Percentiles rank a stretch among this genome's conserved stretches.
Evolutionary conservation across 306 rosid genomes (phyloP).

Genomic region (Rosa persica): DNA sequence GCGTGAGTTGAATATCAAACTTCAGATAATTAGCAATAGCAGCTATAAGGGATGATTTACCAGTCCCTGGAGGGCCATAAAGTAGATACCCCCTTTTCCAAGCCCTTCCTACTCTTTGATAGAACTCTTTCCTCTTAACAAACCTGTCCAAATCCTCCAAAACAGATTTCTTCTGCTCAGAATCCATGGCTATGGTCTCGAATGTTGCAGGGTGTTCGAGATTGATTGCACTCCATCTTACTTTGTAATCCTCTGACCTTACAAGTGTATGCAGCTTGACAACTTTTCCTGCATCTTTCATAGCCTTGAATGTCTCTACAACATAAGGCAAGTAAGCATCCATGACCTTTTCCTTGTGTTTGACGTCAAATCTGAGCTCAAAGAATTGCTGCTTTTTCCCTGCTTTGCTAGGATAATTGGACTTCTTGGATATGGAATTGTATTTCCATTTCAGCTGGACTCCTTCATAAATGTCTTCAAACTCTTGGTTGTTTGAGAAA

Average conservation of each 20-base stretch:
- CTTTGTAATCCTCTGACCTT: not conserved
- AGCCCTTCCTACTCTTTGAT: conserved; percentile 71
- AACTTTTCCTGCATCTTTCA: not conserved
- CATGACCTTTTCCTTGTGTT: conserved; percentile 5
- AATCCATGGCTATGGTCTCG: conserved; percentile 71
- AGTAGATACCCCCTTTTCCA: conserved; percentile 87
- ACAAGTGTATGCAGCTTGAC: not conserved
- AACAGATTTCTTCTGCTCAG: conserved; percentile 32
- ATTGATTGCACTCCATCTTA: conserved; percentile 56
- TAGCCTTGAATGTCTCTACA: not conserved
- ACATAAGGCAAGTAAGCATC: not conserved
- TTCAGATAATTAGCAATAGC: conserved; percentile 80
- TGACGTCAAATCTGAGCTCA: not conserved
- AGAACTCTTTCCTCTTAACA: conserved; percentile 61
- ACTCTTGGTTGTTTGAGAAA: conserved; percentile 47
- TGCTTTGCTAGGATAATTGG: not conserved
- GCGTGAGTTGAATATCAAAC: conserved; percentile 72
- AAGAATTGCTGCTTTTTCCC: not conserved
- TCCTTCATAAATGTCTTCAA: conserved; percentile 38
- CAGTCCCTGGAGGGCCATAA: conserved; percentile 83
- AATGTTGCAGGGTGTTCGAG: conserved; percentile 70
- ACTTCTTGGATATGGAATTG: not conserved
- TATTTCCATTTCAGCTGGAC: conserved; percentile 39
- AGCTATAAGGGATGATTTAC: conserved; percentile 75
- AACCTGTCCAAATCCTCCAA: conserved; percentile 63